Evolutionary conservation across 768 basidiomycete species (phyloP).

Genomic region (Pleurotus djamor): DNA sequence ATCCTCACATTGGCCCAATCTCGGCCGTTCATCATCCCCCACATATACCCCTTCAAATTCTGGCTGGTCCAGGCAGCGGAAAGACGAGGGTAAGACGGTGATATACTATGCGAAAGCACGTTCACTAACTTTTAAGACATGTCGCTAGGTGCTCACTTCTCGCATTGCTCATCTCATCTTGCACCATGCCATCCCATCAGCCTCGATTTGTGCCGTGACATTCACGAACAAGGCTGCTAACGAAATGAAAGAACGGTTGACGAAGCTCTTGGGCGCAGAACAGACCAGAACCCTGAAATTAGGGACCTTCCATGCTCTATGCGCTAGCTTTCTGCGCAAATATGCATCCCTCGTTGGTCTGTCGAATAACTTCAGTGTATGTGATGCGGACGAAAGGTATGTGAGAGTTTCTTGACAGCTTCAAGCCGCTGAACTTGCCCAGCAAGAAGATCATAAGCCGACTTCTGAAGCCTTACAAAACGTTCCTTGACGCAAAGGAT

Average conservation of each 20-base stretch:
- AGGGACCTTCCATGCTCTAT: slow-evolving; percentile 83
- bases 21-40: slow-evolving; percentile 69
- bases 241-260: slow-evolving; percentile 77
- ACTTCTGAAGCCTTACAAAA: slow-evolving; percentile 55
- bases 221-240: slow-evolving; percentile 92
- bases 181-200: slow-evolving; percentile 45
- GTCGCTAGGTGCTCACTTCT: slow-evolving; percentile 54
- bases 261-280: slow-evolving; percentile 62
- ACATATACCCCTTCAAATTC: slow-evolving; percentile 66
- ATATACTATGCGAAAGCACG: not conserved
- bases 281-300: slow-evolving; percentile 50
- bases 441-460: slow-evolving; percentile 69
- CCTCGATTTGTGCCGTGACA: slow-evolving; percentile 73
- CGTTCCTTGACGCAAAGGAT: slow-evolving; percentile 40
- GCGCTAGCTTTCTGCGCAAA: slow-evolving; percentile 68
- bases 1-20: too few species aligned
- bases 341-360: slow-evolving; percentile 58
- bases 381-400: slow-evolving; percentile 79
- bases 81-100: slow-evolving; percentile 52
- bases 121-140: too few species aligned
- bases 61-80: slow-evolving; percentile 79
- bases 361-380: slow-evolving; percentile 75
- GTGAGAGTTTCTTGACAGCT: slow-evolving; percentile 10
- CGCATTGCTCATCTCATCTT: slow-evolving; percentile 67
- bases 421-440: slow-evolving; percentile 1